Percentiles rank a stretch among this genome's conserved stretches.
phyloP scores from a whole-genome alignment of 805 yeast species.

The Kazachstania africana region DNA sequence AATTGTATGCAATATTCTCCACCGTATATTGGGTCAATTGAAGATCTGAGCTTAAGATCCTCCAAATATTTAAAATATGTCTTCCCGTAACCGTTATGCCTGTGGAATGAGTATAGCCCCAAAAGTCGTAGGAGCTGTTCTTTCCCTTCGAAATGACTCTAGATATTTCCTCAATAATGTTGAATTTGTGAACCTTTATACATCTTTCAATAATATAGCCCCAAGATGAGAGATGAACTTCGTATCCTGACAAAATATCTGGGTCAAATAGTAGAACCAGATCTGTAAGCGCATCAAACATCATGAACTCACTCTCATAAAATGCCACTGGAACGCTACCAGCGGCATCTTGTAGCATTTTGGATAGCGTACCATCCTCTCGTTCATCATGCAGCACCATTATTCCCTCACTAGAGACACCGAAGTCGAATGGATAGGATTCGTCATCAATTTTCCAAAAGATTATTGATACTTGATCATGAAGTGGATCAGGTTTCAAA shows the following conservation, averaged over 20 bases:
- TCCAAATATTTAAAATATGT: slow-evolving; percentile 79
- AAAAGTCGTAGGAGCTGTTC: slow-evolving; percentile 50
- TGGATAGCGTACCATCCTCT: slow-evolving; percentile 2
- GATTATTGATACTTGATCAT: slow-evolving; percentile 47
- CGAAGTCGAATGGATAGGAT: slow-evolving; percentile 25
- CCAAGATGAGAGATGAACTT: slow-evolving; percentile 74
- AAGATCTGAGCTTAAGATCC: slow-evolving; percentile 52
- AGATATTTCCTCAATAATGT: slow-evolving; percentile 49
- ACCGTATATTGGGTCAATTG: slow-evolving; percentile 56
- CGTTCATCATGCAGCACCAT: slow-evolving; percentile 11
- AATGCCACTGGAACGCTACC: slow-evolving; percentile 26
- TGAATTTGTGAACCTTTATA: slow-evolving; percentile 32
- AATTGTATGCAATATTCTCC: slow-evolving; percentile 63
- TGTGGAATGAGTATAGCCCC: slow-evolving; percentile 78
- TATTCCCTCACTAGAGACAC: slow-evolving; percentile 30
- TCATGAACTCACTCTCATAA: slow-evolving; percentile 43
- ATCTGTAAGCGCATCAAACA: slow-evolving; percentile 44
- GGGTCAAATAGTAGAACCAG: slow-evolving; percentile 64
- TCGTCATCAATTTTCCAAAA: slow-evolving; percentile 52
- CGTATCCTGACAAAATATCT: slow-evolving; percentile 79
- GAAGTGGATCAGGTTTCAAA: slow-evolving; percentile 50
- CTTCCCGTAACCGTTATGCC: slow-evolving; percentile 63
- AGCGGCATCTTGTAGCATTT: slow-evolving; percentile 8
- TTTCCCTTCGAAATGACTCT: slow-evolving; percentile 39
- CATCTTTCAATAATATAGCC: slow-evolving; percentile 73